phyloP scores from a whole-genome alignment of 768 basidiomycete species.

The Tricholoma hemisulphureum region DNA sequence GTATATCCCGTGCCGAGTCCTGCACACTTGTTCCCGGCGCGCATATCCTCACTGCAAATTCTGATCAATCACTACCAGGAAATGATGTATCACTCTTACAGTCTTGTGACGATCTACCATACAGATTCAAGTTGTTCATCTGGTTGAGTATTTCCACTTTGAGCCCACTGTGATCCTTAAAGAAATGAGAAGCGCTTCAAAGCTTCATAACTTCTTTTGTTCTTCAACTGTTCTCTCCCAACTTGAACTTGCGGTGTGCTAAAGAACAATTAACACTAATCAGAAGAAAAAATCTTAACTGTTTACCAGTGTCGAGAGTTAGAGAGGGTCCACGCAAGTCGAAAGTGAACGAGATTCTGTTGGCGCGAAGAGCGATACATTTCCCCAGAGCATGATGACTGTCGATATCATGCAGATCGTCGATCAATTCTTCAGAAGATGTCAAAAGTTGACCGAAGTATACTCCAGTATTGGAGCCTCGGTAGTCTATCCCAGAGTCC shows the following conservation, averaged over 20 bases:
- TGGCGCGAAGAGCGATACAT: conserved; percentile 1
- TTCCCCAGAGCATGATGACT: conserved; percentile 8
- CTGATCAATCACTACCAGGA: too few relatives aligned
- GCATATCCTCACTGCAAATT: too few relatives aligned
- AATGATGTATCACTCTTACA: too few relatives aligned
- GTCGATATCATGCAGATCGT: conserved; percentile 8
- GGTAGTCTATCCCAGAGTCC: neutral
- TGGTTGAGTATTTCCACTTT: too few relatives aligned
- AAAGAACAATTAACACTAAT: neutral
- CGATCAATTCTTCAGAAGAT: conserved; percentile 4
- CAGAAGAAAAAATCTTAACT: conserved; percentile 4
- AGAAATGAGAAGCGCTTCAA: too few relatives aligned
- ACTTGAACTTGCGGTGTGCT: neutral
- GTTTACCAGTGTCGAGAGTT: neutral
- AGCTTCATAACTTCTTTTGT: too few relatives aligned
- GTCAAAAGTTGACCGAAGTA: conserved; percentile 6
- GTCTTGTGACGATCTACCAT: too few relatives aligned
- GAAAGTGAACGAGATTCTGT: neutral
- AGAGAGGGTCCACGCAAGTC: conserved; percentile 2
- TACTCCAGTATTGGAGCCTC: neutral
- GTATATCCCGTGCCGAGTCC: too few relatives aligned
- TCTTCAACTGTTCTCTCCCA: too few relatives aligned
- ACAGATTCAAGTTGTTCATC: too few relatives aligned
- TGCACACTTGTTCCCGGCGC: too few relatives aligned
- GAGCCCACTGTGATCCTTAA: too few relatives aligned